Evolutionary conservation across 2,329 filamentous ascomycete genomes (phyloP).

Genomic region (Microsporum canis): DNA sequence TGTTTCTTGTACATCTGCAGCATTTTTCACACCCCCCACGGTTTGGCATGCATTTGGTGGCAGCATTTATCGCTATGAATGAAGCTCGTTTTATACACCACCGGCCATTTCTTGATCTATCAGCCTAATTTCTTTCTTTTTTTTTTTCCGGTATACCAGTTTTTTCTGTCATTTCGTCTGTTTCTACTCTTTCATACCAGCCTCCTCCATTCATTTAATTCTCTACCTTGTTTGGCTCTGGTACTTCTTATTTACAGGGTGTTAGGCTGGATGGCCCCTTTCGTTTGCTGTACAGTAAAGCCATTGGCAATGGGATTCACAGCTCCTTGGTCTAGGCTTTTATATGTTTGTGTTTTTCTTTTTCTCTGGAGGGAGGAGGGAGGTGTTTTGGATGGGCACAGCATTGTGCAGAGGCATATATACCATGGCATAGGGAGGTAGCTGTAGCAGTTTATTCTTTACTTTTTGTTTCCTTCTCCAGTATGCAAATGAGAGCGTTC

Average conservation of each 20-base stretch:
- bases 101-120: not conserved
- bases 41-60: not conserved
- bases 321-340: not conserved
- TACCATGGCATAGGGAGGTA: not conserved
- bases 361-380: not conserved
- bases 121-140: not conserved
- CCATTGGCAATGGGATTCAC: not conserved
- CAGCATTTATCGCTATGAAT: not conserved
- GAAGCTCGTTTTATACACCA: not conserved
- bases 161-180: not conserved
- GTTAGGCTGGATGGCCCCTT: not conserved
- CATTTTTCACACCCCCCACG: not conserved
- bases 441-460: not conserved
- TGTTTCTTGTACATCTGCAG: not conserved
- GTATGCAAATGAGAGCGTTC: not conserved
- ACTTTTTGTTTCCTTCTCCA: not conserved
- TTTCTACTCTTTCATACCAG: not conserved
- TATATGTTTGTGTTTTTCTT: not conserved
- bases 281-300: not conserved
- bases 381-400: not conserved
- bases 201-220: not conserved
- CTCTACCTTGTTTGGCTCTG: not conserved
- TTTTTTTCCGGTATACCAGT: not conserved
- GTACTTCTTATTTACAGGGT: not conserved
- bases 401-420: not conserved